Evolutionary conservation across 768 basidiomycete genomes (phyloP), one percentile per base, ranked within the genome.

Genomic region (Chalciporus piperatus): DNA sequence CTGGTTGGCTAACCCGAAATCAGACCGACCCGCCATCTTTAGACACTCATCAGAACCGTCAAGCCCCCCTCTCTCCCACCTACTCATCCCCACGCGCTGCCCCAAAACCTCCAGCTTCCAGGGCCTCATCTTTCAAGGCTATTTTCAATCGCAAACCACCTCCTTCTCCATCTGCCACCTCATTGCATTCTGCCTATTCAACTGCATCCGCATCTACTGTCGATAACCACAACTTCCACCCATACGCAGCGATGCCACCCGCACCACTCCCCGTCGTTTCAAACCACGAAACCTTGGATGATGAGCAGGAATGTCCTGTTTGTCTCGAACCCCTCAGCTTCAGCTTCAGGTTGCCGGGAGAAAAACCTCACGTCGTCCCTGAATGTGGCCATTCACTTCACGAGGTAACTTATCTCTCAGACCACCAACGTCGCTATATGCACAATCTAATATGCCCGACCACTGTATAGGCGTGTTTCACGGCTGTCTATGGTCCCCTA

Each of bases 311-410:
- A 63, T 99, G 97, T 61, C 96, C 96, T 12, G 92, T 99, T 59
- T 99, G 96, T 71, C 85, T 97, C 59, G 96, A 98, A 64, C 89
- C 92, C 2, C 82, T 99, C 65, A 88, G 87, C 65, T 94, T 93
- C 70, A 88, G 85, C 70, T 97, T 93, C 72, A 80, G 94, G 55
- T 73, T 99, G 13, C 89, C 92, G 0, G 97, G 97, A 9, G 97
- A 99, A 75, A 98, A 95, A 66, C 92, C 96, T 8, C 95, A 98
- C 66, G 88, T 99, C 56, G 89, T 97, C 41, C 96, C 97, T 27
- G 92, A 95, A 66, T 99, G 97, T 60, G 95, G 97, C 33, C 97
- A 99, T 74, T 88, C 92, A 32, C 82, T 99, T n/a, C 97, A 98
- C 72, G 87, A 94, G 76, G 92, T 87, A 50, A 57, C 75, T 32